phyloP scores from a whole-genome alignment of 805 yeast species.

The Tetrapisispora arboricola region DNA sequence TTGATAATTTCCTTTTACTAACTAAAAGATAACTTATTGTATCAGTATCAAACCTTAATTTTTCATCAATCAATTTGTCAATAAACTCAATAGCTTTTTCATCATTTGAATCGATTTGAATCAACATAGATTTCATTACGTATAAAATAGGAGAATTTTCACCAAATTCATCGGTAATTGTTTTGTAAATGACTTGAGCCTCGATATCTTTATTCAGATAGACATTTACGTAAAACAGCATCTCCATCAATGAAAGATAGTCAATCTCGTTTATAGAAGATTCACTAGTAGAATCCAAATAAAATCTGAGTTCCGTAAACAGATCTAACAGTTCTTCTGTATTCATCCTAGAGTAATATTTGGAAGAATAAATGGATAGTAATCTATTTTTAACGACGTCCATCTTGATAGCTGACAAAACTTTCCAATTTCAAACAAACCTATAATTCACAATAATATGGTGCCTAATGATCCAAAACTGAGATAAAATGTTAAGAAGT shows the following conservation, averaged over 20 bases:
- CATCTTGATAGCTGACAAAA: background rate
- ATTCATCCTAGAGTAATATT: conserved; percentile 38
- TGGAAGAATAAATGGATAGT: conserved; percentile 39
- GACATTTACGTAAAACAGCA: conserved; percentile 59
- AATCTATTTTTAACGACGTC: conserved; percentile 34
- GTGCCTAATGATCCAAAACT: too few species aligned
- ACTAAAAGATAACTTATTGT: conserved; percentile 21
- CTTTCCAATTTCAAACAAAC: background rate
- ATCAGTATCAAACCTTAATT: conserved; percentile 41
- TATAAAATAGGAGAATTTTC: conserved; percentile 31
- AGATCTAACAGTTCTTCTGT: conserved; percentile 35
- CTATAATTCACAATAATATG: too few species aligned
- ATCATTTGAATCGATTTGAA: conserved; percentile 20
- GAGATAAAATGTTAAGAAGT: too few species aligned
- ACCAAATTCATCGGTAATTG: conserved; percentile 58
- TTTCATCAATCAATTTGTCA: conserved; percentile 38
- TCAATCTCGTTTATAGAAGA: conserved; percentile 28
- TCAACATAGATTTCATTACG: conserved; percentile 23
- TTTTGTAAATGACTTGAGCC: conserved; percentile 57
- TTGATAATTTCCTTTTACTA: conserved; percentile 21
- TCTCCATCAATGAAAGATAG: conserved; percentile 52
- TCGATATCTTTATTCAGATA: conserved; percentile 55
- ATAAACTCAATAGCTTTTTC: conserved; percentile 35
- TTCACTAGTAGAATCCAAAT: conserved; percentile 14
- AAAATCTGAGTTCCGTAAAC: conserved; percentile 31